These are phyloP conservation scores for Chaetoceros tenuissimus DNA, from an alignment of 108 stramenopile species.

Conservation along the genomic window DNA sequence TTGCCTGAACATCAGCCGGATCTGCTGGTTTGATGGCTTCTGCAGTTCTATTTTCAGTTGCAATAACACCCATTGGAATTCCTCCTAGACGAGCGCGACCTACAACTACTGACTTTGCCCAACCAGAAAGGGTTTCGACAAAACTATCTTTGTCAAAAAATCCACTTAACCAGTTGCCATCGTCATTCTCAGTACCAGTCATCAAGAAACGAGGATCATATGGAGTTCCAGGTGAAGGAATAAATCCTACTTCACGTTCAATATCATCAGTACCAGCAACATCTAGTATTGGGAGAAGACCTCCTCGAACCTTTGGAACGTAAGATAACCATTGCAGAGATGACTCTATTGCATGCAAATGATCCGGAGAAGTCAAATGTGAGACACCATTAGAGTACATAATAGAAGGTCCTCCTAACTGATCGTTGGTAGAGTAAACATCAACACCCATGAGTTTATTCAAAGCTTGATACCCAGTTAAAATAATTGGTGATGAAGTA, in stretches of 20 bases:
- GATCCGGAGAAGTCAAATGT: constrained; percentile 84
- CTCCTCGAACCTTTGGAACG: constrained; percentile 79
- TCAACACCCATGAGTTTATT: constrained; percentile 99
- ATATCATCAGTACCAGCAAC: constrained; percentile 87
- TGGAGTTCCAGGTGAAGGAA: constrained; percentile 68
- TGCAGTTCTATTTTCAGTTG: constrained; percentile 92
- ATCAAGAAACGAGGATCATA: constrained; percentile 93
- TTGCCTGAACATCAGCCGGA: constrained; percentile 92
- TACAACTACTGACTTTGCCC: constrained; percentile 97
- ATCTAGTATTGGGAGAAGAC: constrained; percentile 79
- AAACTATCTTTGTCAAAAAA: constrained; percentile 98
- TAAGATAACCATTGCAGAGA: constrained; percentile 93
- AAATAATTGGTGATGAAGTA: constrained; percentile 89
- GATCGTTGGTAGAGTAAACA: constrained; percentile 98
- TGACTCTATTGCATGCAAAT: constrained; percentile 81
- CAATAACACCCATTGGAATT: constrained; percentile 96
- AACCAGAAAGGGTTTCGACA: constrained; percentile 92
- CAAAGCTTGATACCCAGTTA: constrained; percentile 98
- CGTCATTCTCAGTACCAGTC: constrained; percentile 68
- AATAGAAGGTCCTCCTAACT: constrained; percentile 94
- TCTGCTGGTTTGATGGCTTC: constrained; percentile 95
- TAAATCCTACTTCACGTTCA: constrained; percentile 80
- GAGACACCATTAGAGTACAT: constrained; percentile 98
- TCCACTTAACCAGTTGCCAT: constrained; percentile 80
- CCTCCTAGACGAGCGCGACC: constrained; percentile 97